Evolutionary conservation across 805 yeast genomes (phyloP), one percentile per base, ranked within the genome.

Genomic region (Candida krabiensis): DNA sequence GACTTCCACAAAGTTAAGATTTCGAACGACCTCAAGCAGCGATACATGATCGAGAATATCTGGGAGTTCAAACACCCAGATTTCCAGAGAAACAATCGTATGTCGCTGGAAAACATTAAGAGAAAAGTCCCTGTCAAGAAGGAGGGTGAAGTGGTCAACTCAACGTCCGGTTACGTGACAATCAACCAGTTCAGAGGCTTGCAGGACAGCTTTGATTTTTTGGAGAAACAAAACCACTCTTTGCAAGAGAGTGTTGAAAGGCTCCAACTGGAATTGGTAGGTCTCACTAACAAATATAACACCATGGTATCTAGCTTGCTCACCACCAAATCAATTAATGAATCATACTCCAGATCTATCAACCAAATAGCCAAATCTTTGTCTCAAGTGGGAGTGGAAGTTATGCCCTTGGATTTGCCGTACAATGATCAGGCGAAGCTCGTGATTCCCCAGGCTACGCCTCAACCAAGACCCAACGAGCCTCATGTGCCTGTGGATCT

Each of bases 51-150:
- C 15, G 59, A 55, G 31, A 53, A 55, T 28, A 41, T 60, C 25
- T 91, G 98, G 97, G 97, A 91, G 60, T 91, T 93, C 67, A 80
- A 81, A 56, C 98, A 93, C 61, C 95, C 96, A 0, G 87, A 80
- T 47, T 93, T 93, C 62, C 76, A 76, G 48, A 76, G 77, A 23
- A 82, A 86, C 60, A 87, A 87, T 55, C 72, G 77, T 38, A 83
- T 79, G n/a, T 79, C 87, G 9, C 70, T 95, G 26, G 96, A 90
- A 35, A 84, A 86, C 48, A 93, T 93, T 56, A 87, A 86, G 55
- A 67, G 97, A 32, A 90, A 90, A 58, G 83, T 83, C 0, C 85
- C 93, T 4, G 64, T 69, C 12, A 59, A 56, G 21, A 58, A 50
- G 33, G 60, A 55, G 11, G 52, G 48, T 7, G 55, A 47, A 16